These are phyloP conservation scores for Cordyceps javanica DNA, from an alignment of 2,329 filamentous ascomycete genomes.

Conservation along the genomic window DNA sequence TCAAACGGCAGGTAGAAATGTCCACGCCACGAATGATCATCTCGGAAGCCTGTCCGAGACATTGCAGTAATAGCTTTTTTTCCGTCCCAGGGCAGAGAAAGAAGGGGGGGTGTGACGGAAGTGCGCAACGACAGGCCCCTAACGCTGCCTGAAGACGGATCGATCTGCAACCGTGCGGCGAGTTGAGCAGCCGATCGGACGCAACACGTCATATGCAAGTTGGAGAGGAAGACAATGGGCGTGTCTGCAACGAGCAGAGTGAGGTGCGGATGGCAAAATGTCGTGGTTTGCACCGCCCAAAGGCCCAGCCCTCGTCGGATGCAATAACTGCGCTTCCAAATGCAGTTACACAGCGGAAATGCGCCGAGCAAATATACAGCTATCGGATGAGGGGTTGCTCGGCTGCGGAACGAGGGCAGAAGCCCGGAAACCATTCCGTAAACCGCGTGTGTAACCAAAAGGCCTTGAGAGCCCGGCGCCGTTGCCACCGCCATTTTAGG, in stretches of 20 bases:
- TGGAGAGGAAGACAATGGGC: too few species aligned
- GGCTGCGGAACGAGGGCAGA: not conserved
- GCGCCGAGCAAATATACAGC: not conserved
- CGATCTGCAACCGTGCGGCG: not conserved
- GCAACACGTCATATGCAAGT: not conserved
- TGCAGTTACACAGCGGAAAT: not conserved
- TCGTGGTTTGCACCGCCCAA: not conserved
- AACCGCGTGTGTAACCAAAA: too few species aligned
- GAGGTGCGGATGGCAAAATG: not conserved
- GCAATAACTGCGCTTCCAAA: not conserved
- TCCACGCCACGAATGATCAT: conserved; percentile 34
- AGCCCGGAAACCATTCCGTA: not conserved
- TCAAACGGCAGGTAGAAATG: conserved; percentile 2
- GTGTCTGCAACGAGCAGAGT: not conserved
- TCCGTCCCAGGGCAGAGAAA: not conserved
- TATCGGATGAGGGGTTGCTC: not conserved
- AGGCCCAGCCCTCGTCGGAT: not conserved
- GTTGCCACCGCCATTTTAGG: not conserved
- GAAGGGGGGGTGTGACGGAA: not conserved
- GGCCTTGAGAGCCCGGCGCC: too few species aligned
- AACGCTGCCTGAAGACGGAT: not conserved
- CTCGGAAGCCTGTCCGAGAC: conserved; percentile 40
- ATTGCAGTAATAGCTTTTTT: not conserved
- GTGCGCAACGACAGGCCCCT: not conserved
- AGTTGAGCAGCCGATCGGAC: not conserved